Evolutionary conservation across 768 basidiomycete genomes (phyloP), one percentile per base, ranked within the genome.

Genomic region (Leccinum variicolor): DNA sequence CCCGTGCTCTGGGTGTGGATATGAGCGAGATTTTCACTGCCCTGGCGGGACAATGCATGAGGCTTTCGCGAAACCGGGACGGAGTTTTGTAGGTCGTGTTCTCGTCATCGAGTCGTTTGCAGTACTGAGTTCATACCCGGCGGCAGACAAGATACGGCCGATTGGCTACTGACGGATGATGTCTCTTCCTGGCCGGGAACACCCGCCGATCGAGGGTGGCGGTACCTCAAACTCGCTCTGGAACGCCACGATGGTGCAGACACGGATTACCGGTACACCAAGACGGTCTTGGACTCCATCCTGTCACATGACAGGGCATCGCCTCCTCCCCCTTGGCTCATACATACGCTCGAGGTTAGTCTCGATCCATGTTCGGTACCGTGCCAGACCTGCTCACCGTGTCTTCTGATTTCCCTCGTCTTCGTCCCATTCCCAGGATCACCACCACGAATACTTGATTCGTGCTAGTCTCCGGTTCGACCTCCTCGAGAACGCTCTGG

Each of bases 391-490:
- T 19, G n/a, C 56, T 56, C 8, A 58, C 34, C 21, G 13, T 43
- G 48, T 25, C 25, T 47, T 50, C 55, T 9, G 45, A 50, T 46
- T 26, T 49, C 52, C 11, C 17, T n/a, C 14, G 10, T 17, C 31
- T 10, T 19, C 10, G n/a, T 26, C 10, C 26, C 34, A 7, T 52
- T 62, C 55, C 41, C 53, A 64, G 87, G 81, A 84, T 59, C 76
- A 87, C 62, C 87, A 95, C 59, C 86, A 87, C 46, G 94, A 95
- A 65, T 87, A 87, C 68, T 83, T 97, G 58, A 89, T 98, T 58
- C 83, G 88, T 51, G 81, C 82, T 48, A 87, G 82, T 65, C 74
- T 98, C 63, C 83, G 86, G 61, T 93, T 86, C 68, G 95, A 93
- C 58, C 79, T 88, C 61, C 74, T 95, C 25, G 84, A 86, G 56